Base-by-base conservation (phyloP, 2,329 filamentous ascomycete species). In the Exophiala lecanii-corni region DNA sequence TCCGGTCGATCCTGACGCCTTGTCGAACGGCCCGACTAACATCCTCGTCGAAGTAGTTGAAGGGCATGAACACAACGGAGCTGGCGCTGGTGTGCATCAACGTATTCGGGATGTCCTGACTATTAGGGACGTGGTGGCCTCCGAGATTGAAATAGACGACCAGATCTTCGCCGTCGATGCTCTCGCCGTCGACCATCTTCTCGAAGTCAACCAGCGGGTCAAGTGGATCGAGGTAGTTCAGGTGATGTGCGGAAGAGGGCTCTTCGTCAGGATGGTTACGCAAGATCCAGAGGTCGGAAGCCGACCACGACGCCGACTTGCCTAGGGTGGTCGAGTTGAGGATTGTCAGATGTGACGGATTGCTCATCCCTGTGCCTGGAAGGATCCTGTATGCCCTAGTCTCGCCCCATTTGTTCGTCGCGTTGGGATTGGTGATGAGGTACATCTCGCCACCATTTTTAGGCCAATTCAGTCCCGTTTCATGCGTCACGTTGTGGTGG, bases 101-200 rank as follows among this genome's bases (percentile, higher is more conserved):
- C 9, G 60, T 62, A 32, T 59, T 57, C n/a, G 60, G 60, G 1
- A 67, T 46, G 38, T 67, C 65, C 49, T 64, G 62, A 25, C 62
- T 60, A 18, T 63, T 61, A 2, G 70, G 72, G 16, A 73, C 63
- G 50, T 75, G 72, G 53, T 76, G 72, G 58, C 72, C 71, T 33
- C 72, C 72, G 6, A 76, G 57, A 52, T 75, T 75, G 52, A 75
- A 68, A 63, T 71, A 75, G 3, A 73, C 47, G 2, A 74, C 70
- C 3, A 67, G 40, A 43, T 68, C 65, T 18, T 43, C 37, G 3
- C 34, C 41, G 5, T 45, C 39, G 26, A 53, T 38, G 2, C 10
- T 5, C 30, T 48, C 50, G 28, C 34, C 45, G 34, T 45, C 36
- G 23, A 44, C 41, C 47, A 49, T 50, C 20, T 31, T 36, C 7